Evolutionary conservation across 1,284 basidiomycete species (phyloP), one percentile per base, ranked within the genome.

Genomic region (Calocybe gambosa): DNA sequence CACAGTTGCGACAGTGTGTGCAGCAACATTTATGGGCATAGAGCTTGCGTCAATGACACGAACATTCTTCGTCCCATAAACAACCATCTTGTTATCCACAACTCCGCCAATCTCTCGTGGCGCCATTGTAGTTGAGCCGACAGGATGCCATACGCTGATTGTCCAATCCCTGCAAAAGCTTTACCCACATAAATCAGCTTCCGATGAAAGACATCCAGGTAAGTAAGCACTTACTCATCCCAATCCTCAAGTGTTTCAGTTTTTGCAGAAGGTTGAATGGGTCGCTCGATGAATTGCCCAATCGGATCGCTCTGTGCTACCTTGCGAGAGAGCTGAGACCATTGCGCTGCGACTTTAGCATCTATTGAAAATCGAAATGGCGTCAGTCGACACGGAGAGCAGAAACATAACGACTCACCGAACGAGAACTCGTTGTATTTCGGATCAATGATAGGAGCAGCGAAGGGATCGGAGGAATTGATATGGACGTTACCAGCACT

Each of bases 11-110:
- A 53, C 28, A 16, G 51, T 53, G 43, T 49, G 47, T 18, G 52
- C 45, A 15, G 50, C 52, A 23, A 55, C 36, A 33, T 51, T 50
- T 39, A 59, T 56, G 18, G 63, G 63, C 12, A 59, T 46, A 29
- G 62, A 53, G 15, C 56, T 50, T 1, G 58, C 50, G 55, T 65
- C 64, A 20, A 62, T 58, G 21, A 66, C 61, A 18, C 63, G 56
- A 15, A 67, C 47, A 49, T 67, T 67, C 31, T 53, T 44, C 1
- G 63, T 61, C 10, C 64, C 64, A 49, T 66, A 65, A n/a, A 66
- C 61, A 23, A 53, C 53, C 39, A 67, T 55, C 23, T 49, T 37
- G 15, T 54, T 45, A 40, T 59, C 56, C 25, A 67, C 62, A 31
- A 67, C 65, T 43, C 65, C 65, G 7, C 58, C 59, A n/a, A 56